Percentiles rank a stretch among this genome's conserved stretches.
Conservation (phyloP, 805 yeast genomes). For the Candida endomychidarum region DNA sequence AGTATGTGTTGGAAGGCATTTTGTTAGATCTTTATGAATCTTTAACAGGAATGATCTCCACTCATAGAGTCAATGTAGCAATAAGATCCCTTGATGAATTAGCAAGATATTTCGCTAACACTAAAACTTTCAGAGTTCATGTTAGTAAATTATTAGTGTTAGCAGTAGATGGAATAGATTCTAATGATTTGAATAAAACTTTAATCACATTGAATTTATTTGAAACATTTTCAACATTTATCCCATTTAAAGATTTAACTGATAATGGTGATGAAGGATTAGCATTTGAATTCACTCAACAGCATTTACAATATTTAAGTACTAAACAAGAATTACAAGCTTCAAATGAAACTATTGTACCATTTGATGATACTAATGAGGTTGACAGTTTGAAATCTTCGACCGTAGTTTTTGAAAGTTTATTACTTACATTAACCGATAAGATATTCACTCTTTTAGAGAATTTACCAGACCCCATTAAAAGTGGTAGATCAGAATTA, state of each 20-base stretch:
- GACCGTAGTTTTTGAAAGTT: conserved; percentile 63
- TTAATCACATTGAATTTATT: conserved; percentile 66
- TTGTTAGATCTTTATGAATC: conserved; percentile 78
- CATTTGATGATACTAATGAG: conserved; percentile 44
- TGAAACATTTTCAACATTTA: conserved; percentile 65
- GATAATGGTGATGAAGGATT: conserved; percentile 37
- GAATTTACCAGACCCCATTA: conserved; percentile 59
- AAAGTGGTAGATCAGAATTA: conserved; percentile 51
- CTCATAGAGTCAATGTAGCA: conserved; percentile 77
- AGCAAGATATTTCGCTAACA: conserved; percentile 62
- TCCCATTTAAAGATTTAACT: conserved; percentile 67
- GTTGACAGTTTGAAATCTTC: conserved; percentile 67
- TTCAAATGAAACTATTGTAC: conserved; percentile 17
- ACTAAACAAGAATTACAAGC: conserved; percentile 20
- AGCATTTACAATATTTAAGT: conserved; percentile 59
- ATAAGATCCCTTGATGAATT: conserved; percentile 64
- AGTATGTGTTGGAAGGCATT: conserved; percentile 49
- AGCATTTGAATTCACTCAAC: conserved; percentile 58
- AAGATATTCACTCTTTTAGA: conserved; percentile 66
- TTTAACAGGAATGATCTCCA: conserved; percentile 64
- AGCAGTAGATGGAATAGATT: conserved; percentile 78
- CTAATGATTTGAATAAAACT: conserved; percentile 79
- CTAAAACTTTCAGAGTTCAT: conserved; percentile 72
- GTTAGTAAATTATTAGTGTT: conserved; percentile 70
- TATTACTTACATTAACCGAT: conserved; percentile 56